Evolutionary conservation across 176 grass and related monocot species (phyloP), one percentile per base, ranked within the genome.

Genomic region (Poa pratensis): DNA sequence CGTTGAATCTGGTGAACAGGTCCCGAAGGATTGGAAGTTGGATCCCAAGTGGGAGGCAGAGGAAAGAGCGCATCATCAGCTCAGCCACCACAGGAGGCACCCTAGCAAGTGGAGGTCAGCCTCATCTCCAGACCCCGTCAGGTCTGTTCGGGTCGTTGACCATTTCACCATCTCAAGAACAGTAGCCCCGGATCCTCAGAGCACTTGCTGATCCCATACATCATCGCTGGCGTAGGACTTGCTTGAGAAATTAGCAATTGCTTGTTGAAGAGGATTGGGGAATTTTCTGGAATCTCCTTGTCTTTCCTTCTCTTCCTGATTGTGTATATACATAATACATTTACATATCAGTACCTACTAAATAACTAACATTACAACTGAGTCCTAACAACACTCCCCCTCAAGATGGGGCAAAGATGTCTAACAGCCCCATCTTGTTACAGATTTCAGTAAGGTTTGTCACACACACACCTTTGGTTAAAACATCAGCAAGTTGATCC

Each of bases 31-130:
- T 49, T 98, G 96, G 96, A 93, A 93, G 81, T 78, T 98, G 80
- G 93, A 95, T 90, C 89, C 96, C 9, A 89, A 92, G 70, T 95
- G 96, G 96, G 93, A 98, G 22, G 78, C 80, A 13, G 93, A 98
- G 80, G 80, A 75, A 24, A 92, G 92, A 75, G 74, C 68, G 19
- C 78, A 68, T 59, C 84, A 87, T 46, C 88, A 95, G 65, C 86
- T 94, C 48, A 90, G 87, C 74, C 87, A 98, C 77, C 73, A 90
- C 42, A 80, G 87, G 88, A 89, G 83, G 82, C 78, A 87, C 64
- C 96, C 96, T 22, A 95, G 96, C 88, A 98, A 95, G 78, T 98
- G 96, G 96, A 95, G 84, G 73, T 90, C 96, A 39, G 75, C 91
- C 65, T 93, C 89, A 17, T 89, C 88, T n/a, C 82, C 93, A 11